These are phyloP conservation scores for Suhomyces sp. DNA, from an alignment of 805 yeast species.

Conservation along the genomic window DNA sequence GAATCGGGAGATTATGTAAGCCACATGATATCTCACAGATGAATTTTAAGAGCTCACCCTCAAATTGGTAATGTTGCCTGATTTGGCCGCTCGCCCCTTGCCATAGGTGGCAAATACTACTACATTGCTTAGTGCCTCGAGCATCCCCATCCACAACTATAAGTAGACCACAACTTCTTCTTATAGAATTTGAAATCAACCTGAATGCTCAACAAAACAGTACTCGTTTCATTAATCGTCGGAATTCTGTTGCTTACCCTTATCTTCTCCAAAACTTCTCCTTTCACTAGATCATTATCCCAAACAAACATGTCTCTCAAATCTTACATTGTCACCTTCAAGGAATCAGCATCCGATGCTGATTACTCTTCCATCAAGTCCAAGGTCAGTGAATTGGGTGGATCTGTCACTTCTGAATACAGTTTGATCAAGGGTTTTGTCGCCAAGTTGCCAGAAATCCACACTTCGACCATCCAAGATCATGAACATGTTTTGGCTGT, in stretches of 20 bases:
- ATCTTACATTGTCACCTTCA: constrained; percentile 45
- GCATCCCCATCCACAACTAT: no score
- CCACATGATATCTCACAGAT: no score
- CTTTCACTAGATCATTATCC: background rate
- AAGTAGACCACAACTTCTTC: background rate
- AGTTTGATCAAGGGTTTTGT: constrained; percentile 66
- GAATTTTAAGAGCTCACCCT: no score
- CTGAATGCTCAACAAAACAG: constrained; percentile 7
- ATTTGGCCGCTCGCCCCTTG: constrained; percentile 6
- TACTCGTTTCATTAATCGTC: constrained; percentile 5
- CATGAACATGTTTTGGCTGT: constrained; percentile 55
- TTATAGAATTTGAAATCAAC: background rate
- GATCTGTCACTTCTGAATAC: constrained; percentile 60
- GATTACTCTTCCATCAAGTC: constrained; percentile 46
- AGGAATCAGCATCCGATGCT: constrained; percentile 42
- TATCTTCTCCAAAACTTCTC: background rate
- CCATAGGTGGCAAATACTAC: constrained; percentile 7
- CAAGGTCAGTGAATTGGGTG: constrained; percentile 53
- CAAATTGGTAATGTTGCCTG: constrained; percentile 3
- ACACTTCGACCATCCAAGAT: constrained; percentile 44
- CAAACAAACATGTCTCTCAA: constrained; percentile 27
- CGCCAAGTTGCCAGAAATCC: constrained; percentile 56
- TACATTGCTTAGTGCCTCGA: no score
- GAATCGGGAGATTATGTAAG: no score
- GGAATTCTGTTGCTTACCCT: constrained; percentile 8